Evolutionary conservation across 2,329 filamentous ascomycete species (phyloP).

Genomic region (Pyrenophora tritici-repentis): DNA sequence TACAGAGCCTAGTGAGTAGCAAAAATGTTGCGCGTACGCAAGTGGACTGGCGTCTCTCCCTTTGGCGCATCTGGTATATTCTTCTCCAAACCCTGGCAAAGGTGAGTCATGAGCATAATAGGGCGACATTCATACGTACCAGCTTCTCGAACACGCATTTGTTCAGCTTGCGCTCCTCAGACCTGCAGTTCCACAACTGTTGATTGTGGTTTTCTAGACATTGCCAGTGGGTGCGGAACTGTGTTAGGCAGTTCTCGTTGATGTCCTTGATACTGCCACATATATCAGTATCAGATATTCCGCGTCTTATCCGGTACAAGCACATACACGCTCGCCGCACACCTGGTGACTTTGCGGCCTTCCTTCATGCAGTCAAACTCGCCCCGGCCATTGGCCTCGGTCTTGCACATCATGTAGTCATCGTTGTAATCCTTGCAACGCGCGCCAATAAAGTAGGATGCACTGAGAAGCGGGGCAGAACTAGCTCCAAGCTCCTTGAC

Average conservation of each 20-base stretch:
- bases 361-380: slow-evolving; percentile 96
- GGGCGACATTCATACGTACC: slow-evolving; percentile 63
- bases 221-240: slow-evolving; percentile 93
- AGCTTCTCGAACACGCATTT: slow-evolving; percentile 95
- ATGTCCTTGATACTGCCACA: slow-evolving; percentile 80
- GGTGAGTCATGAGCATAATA: slow-evolving; percentile 1
- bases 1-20: slow-evolving; percentile 41
- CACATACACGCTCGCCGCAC: slow-evolving; percentile 87
- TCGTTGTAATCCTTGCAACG: slow-evolving; percentile 96
- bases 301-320: background rate
- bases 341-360: slow-evolving; percentile 93
- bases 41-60: slow-evolving; percentile 55
- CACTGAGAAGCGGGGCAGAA: slow-evolving; percentile 88
- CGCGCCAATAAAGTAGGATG: slow-evolving; percentile 95
- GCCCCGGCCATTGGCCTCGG: slow-evolving; percentile 84
- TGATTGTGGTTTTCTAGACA: slow-evolving; percentile 98
- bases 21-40: slow-evolving; percentile 54
- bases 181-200: slow-evolving; percentile 93
- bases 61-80: slow-evolving; percentile 57
- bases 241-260: slow-evolving; percentile 88
- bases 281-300: slow-evolving; percentile 12
- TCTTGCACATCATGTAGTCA: slow-evolving; percentile 99
- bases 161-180: slow-evolving; percentile 86
- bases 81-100: slow-evolving; percentile 56
- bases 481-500: slow-evolving; percentile 93